Conservation (phyloP, 2,329 filamentous ascomycete species). For the Dichotomopilus funicola region DNA sequence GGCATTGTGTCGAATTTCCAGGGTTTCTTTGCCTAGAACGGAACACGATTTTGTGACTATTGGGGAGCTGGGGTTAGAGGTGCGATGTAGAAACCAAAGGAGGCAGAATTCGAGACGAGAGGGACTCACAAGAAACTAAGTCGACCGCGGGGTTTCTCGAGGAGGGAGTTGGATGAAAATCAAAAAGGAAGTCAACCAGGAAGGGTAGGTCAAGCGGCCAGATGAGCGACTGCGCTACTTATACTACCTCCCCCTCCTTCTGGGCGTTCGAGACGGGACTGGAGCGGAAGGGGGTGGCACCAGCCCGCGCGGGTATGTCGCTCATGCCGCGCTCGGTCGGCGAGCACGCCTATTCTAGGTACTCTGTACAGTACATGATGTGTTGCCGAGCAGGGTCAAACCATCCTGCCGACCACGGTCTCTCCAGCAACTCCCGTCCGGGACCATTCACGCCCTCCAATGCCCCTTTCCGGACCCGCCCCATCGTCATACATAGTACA, state of each 20-base stretch:
- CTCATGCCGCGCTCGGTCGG: conserved; percentile 15
- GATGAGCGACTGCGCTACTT: conserved; percentile 18
- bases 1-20: conserved; percentile 20
- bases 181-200: conserved; percentile 8
- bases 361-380: conserved; percentile 7
- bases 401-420: conserved; percentile 19
- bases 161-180: not conserved
- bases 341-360: conserved; percentile 19
- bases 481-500: conserved; percentile 17
- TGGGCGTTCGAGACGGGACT: conserved; percentile 1
- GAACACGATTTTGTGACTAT: conserved; percentile 1
- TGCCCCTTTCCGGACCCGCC: conserved; percentile 19
- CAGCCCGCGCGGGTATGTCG: conserved; percentile 1
- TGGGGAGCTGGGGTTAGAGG: not conserved
- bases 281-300: conserved; percentile 12
- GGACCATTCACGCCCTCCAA: conserved; percentile 11
- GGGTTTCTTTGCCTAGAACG: not conserved
- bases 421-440: conserved; percentile 13
- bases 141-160: not conserved
- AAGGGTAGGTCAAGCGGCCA: conserved; percentile 3
- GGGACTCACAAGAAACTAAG: conserved; percentile 3
- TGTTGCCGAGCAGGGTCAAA: conserved; percentile 21
- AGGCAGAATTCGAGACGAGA: not conserved
- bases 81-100: too few species aligned
- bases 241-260: conserved; percentile 16